phyloP scores from a whole-genome alignment of 441 rosid species.

The Metrosideros polymorpha region DNA sequence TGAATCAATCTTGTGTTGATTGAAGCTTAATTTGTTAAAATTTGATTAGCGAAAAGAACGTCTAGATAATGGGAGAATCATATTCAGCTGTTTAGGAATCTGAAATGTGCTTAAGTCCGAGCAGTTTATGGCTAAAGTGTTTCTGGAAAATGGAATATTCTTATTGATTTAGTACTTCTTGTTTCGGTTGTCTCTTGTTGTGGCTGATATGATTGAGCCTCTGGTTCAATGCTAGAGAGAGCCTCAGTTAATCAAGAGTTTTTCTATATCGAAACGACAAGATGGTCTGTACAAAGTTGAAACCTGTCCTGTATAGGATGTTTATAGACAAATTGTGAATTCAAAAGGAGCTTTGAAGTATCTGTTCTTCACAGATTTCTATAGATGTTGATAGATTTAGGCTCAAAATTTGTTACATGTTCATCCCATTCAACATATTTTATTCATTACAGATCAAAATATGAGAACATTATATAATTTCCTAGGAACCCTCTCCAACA shows the following conservation, averaged over 20 bases:
- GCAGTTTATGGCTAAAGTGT: not conserved
- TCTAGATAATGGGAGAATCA: not conserved
- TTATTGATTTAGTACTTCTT: not conserved
- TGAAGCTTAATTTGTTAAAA: not conserved
- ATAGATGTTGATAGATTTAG: not conserved
- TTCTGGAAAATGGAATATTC: not conserved
- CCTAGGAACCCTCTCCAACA: not conserved
- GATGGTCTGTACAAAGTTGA: not conserved
- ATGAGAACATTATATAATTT: not conserved
- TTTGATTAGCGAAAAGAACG: not conserved
- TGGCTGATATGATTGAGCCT: not conserved
- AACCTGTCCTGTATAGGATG: not conserved
- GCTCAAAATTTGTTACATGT: not conserved
- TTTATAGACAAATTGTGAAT: not conserved
- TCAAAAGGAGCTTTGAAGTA: not conserved
- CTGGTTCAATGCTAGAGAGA: not conserved
- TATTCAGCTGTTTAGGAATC: not conserved
- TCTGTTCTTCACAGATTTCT: not conserved
- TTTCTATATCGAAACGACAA: not conserved
- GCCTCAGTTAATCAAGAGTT: not conserved
- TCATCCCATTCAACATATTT: not conserved
- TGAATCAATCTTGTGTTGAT: not conserved
- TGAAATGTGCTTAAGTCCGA: not conserved
- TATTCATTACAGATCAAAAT: not conserved
- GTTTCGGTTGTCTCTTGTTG: not conserved